Evolutionary conservation across 2,329 filamentous ascomycete species (phyloP).

Genomic region (Calonectria honghensis): DNA sequence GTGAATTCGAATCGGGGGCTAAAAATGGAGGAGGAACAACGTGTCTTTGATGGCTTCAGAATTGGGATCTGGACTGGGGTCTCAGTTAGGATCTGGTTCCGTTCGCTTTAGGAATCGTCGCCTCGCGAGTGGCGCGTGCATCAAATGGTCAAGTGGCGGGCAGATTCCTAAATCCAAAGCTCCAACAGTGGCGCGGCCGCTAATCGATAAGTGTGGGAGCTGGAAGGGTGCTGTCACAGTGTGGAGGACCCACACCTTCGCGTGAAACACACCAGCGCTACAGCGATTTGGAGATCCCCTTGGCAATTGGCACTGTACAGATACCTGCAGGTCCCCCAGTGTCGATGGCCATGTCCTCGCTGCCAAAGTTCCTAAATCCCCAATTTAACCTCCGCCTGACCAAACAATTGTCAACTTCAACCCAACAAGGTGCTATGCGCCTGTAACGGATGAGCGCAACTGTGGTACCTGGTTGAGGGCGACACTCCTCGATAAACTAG

Average conservation of each 20-base stretch:
- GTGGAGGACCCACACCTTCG: neutral
- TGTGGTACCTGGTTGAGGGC: constrained; percentile 46
- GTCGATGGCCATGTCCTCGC: constrained; percentile 33
- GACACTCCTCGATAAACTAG: constrained; percentile 35
- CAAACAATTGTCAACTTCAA: constrained; percentile 48
- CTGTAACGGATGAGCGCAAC: constrained; percentile 44
- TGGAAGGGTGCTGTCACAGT: constrained; percentile 14
- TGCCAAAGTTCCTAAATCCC: constrained; percentile 51
- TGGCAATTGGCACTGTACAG: constrained; percentile 45
- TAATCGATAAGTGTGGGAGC: constrained; percentile 51
- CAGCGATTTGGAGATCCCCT: neutral
- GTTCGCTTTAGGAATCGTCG: constrained; percentile 34
- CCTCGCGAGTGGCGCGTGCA: constrained; percentile 24
- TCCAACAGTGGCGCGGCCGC: constrained; percentile 28
- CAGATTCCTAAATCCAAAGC: constrained; percentile 49
- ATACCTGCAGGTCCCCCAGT: constrained; percentile 37
- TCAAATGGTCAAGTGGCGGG: constrained; percentile 42
- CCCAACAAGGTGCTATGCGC: constrained; percentile 52
- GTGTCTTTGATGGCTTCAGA: constrained; percentile 26
- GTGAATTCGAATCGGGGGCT: neutral
- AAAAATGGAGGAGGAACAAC: neutral
- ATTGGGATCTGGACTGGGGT: constrained; percentile 1
- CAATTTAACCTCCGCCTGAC: constrained; percentile 51
- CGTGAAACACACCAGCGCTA: constrained; percentile 1
- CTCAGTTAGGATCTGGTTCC: neutral